Evolutionary conservation across 441 rosid species (phyloP), one percentile per base, ranked within the genome.

Genomic region (Erodium texanum): DNA sequence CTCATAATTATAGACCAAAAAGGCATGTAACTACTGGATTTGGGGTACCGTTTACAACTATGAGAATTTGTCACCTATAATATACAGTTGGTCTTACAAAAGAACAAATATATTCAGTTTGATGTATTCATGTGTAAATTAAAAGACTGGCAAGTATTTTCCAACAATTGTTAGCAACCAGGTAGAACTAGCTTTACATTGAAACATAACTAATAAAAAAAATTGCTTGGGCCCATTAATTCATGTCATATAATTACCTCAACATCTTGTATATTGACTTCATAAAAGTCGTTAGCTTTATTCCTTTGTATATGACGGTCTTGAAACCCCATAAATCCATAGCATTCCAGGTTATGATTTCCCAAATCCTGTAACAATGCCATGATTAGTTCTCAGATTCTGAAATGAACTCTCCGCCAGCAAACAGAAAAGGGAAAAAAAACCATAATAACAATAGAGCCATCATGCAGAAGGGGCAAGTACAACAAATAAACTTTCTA

Each of bases 211-310:
- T 32, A 6, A 64, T 29, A 64, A 32, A 64, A 62, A 23, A 56
- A 56, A 27, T 70, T 7, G 45, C 43, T 61, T 70, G 58, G 14
- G 29, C 63, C 22, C 41, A 72, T 16, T 20, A 68, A 59, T 66
- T 69, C 70, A 68, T 38, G 18, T 54, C 65, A 66, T 68, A 71
- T 70, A 78, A 73, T 80, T 80, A 77, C 83, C 79, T 80, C 74
- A 24, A 29, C 68, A 61, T 18, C 72, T 12, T 71, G 67, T 67
- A 29, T 74, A 45, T 59, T 48, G 70, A 36, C 58, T 59, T 50
- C 34, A 61, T 23, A 65, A 43, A 71, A 24, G 69, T 62, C 14
- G 18, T 52, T 1, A 64, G 62, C 43, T 64, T 72, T 58, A 71
- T 59, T 72, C 73, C 24, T 48, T 65, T 0, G 18, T 20, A 54